Evolutionary conservation across 805 yeast species (phyloP).

Genomic region (Maudiozyma serrabonitensis): DNA sequence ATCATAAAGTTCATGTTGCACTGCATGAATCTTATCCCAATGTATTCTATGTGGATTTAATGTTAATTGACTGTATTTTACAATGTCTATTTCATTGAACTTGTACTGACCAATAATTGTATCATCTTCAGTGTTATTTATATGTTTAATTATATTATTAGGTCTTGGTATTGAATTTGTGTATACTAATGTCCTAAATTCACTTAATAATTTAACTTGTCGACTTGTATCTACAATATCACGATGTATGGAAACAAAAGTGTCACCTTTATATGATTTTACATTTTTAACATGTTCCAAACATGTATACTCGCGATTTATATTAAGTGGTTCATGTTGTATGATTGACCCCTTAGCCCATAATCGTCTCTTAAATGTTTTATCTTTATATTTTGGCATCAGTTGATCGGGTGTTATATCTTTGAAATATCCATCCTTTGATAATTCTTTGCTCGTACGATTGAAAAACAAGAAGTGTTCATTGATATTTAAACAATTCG

Average conservation of each 20-base stretch:
- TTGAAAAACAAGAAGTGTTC: slow-evolving; percentile 62
- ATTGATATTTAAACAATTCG: slow-evolving; percentile 29
- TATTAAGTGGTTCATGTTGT: slow-evolving; percentile 30
- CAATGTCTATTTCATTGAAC: slow-evolving; percentile 34
- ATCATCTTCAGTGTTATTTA: not conserved
- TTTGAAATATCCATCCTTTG: slow-evolving; percentile 71
- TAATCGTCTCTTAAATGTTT: slow-evolving; percentile 47
- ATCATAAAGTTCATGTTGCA: slow-evolving; percentile 47
- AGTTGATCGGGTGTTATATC: slow-evolving; percentile 53
- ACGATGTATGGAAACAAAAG: slow-evolving; percentile 50
- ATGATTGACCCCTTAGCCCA: slow-evolving; percentile 69
- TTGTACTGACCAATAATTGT: slow-evolving; percentile 9
- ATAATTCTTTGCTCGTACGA: slow-evolving; percentile 41
- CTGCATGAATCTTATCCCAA: slow-evolving; percentile 50
- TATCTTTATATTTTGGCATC: slow-evolving; percentile 5
- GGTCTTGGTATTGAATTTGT: slow-evolving; percentile 32
- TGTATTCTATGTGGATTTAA: slow-evolving; percentile 83
- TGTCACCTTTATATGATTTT: slow-evolving; percentile 29
- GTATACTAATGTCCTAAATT: slow-evolving; percentile 53
- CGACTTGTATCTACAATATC: slow-evolving; percentile 24
- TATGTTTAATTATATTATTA: not conserved
- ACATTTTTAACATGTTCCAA: slow-evolving; percentile 41
- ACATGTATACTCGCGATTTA: slow-evolving; percentile 37
- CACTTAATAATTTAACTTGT: slow-evolving; percentile 33
- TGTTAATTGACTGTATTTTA: slow-evolving; percentile 63